phyloP scores from a whole-genome alignment of 495 filamentous ascomycete species.

The Penicillium cataractarum region DNA sequence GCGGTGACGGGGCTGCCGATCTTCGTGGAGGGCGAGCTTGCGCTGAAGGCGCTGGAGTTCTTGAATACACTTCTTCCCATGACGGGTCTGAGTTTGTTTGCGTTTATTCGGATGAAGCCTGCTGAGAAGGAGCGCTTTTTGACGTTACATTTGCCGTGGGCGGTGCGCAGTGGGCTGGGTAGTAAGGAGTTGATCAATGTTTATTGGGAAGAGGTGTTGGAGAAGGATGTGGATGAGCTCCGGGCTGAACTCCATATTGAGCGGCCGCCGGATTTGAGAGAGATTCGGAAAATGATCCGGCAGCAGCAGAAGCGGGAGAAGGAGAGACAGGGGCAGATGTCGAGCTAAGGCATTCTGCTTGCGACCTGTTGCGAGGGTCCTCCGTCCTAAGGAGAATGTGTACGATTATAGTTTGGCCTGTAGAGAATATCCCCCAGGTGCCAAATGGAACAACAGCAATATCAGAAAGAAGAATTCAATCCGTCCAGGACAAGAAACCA shows the following conservation, averaged over 20 bases:
- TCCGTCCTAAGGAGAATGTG: slow-evolving; percentile 7
- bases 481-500: slow-evolving; percentile 3
- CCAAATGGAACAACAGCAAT: slow-evolving; percentile 1
- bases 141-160: slow-evolving; percentile 84
- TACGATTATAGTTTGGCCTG: slow-evolving; percentile 21
- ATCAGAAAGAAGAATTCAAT: not conserved
- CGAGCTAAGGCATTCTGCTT: slow-evolving; percentile 13
- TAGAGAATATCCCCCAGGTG: slow-evolving; percentile 13
- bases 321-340: slow-evolving; percentile 46
- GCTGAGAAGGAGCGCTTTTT: slow-evolving; percentile 75
- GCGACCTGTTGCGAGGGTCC: not conserved
- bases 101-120: slow-evolving; percentile 70
- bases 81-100: slow-evolving; percentile 83
- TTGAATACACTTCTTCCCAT: slow-evolving; percentile 92
- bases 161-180: slow-evolving; percentile 75
- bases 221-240: slow-evolving; percentile 79
- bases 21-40: slow-evolving; percentile 92
- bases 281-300: slow-evolving; percentile 70
- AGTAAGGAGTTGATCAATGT: slow-evolving; percentile 90
- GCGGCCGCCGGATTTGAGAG: slow-evolving; percentile 84
- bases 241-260: slow-evolving; percentile 78
- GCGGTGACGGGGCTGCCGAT: slow-evolving; percentile 89
- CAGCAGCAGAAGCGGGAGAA: slow-evolving; percentile 68
- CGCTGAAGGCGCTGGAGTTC: slow-evolving; percentile 95
- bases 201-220: slow-evolving; percentile 96